Evolutionary conservation across 2,329 filamentous ascomycete species (phyloP).

Genomic region (Fusarium lyarnte): DNA sequence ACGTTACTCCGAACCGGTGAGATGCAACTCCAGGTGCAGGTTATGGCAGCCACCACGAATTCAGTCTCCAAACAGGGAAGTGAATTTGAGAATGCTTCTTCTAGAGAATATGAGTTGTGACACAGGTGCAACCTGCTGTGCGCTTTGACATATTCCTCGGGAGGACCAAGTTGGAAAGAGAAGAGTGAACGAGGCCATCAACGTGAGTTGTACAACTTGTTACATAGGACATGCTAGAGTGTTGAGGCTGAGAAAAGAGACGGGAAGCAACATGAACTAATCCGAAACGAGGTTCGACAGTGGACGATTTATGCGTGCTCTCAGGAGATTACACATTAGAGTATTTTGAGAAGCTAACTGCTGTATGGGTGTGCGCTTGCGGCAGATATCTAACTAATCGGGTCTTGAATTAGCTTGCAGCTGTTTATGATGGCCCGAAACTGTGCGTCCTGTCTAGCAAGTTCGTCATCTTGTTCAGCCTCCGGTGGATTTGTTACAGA

Average conservation of each 20-base stretch:
- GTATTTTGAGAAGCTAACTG: background rate
- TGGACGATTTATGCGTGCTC: slow-evolving; percentile 4
- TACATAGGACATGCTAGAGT: slow-evolving; percentile 26
- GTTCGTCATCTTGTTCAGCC: slow-evolving; percentile 27
- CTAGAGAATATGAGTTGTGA: slow-evolving; percentile 20
- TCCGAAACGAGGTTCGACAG: slow-evolving; percentile 15
- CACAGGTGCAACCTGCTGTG: slow-evolving; percentile 18
- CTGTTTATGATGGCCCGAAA: slow-evolving; percentile 57
- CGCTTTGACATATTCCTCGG: slow-evolving; percentile 6
- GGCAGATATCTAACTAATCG: slow-evolving; percentile 13
- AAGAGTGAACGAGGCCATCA: slow-evolving; percentile 20
- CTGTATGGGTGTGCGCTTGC: slow-evolving; percentile 16
- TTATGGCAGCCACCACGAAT: slow-evolving; percentile 5
- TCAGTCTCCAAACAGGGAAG: slow-evolving; percentile 6
- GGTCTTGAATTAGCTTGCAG: slow-evolving; percentile 47
- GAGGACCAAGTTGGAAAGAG: background rate
- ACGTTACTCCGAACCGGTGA: slow-evolving; percentile 25
- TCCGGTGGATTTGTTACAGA: slow-evolving; percentile 51
- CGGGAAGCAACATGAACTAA: slow-evolving; percentile 24
- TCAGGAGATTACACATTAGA: slow-evolving; percentile 23
- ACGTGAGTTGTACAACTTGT: slow-evolving; percentile 15
- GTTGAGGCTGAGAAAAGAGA: slow-evolving; percentile 30
- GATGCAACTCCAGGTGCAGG: slow-evolving; percentile 17
- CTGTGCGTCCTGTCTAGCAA: slow-evolving; percentile 54
- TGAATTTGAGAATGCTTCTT: background rate